A percentile compares a stretch with the other conserved stretches of the same genome.
phyloP scores from a whole-genome alignment of 1,284 basidiomycete species.

The Cutaneotrichosporon cutaneum region DNA sequence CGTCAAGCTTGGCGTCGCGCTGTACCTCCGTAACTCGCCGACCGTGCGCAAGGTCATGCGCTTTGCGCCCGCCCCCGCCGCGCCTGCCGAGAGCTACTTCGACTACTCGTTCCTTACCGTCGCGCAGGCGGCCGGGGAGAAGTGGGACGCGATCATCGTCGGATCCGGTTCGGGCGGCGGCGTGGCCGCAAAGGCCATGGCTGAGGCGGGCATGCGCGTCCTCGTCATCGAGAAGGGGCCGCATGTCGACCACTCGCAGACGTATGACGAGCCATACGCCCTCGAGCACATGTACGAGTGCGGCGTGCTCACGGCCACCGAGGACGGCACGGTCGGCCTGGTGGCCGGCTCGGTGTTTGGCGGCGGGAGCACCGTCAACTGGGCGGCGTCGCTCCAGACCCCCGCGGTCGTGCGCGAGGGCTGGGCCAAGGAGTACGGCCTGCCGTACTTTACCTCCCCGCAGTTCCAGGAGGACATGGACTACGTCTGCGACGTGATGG shows the following conservation, averaged over 20 bases:
- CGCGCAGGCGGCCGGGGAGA: not conserved
- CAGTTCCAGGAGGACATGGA: conserved; percentile 19
- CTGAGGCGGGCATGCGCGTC: conserved; percentile 46
- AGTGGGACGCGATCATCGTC: conserved; percentile 38
- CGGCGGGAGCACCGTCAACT: conserved; percentile 56
- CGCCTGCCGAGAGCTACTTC: not conserved
- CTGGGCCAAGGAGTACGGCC: conserved; percentile 9
- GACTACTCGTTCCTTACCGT: conserved; percentile 10
- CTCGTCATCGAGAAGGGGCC: conserved; percentile 56
- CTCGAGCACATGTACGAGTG: conserved; percentile 51
- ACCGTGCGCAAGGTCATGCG: conserved; percentile 16
- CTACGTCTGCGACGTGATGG: conserved; percentile 15
- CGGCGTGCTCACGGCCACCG: conserved; percentile 50
- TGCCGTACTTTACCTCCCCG: conserved; percentile 16
- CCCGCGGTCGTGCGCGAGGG: conserved; percentile 14
- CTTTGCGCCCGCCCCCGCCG: conserved; percentile 4
- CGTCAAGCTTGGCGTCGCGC: conserved; percentile 14
- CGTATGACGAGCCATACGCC: conserved; percentile 44
- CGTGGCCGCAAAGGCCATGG: conserved; percentile 49
- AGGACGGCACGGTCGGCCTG: conserved; percentile 50
- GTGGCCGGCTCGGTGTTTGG: conserved; percentile 54
- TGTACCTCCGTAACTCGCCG: conserved; percentile 20
- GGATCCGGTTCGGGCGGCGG: conserved; percentile 56
- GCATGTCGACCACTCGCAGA: conserved; percentile 46
- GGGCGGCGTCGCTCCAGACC: conserved; percentile 51